These are phyloP conservation scores for Moesziomyces aphidis DNA, from an alignment of 1,284 basidiomycete genomes.

Conservation along the genomic window DNA sequence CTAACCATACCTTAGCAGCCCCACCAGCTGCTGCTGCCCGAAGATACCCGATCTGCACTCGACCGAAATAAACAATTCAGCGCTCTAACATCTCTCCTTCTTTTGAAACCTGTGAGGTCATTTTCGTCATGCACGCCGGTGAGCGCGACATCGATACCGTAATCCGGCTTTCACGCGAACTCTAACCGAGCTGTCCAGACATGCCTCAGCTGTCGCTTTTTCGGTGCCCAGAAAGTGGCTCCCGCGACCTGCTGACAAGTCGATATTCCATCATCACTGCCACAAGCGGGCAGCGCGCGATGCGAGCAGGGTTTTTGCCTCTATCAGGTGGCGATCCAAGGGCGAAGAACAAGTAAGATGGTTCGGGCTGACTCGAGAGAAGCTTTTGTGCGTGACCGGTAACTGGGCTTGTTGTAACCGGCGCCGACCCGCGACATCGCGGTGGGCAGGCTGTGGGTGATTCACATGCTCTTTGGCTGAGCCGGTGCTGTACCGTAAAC, in stretches of 20 bases:
- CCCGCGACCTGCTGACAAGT: background rate
- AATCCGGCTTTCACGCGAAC: slow-evolving; percentile 43
- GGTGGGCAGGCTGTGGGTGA: background rate
- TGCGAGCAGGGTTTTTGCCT: background rate
- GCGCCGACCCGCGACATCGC: too few relatives aligned
- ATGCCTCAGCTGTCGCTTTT: background rate
- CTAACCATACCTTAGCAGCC: slow-evolving; percentile 18
- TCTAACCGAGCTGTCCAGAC: slow-evolving; percentile 22
- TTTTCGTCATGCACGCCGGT: slow-evolving; percentile 7
- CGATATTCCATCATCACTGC: too few relatives aligned
- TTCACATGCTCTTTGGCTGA: slow-evolving; percentile 25
- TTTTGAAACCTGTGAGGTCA: slow-evolving; percentile 10
- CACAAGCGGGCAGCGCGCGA: too few relatives aligned
- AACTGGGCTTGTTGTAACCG: too few relatives aligned
- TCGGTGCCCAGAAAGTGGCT: background rate
- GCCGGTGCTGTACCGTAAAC: slow-evolving; percentile 1
- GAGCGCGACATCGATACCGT: slow-evolving; percentile 7
- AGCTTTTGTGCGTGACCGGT: too few relatives aligned
- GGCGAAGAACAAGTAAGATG: background rate
- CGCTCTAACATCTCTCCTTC: background rate
- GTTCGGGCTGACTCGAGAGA: too few relatives aligned
- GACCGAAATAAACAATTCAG: too few relatives aligned
- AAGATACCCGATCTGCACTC: background rate
- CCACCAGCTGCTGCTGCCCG: background rate
- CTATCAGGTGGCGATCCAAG: background rate